Conservation (phyloP, 2,329 filamentous ascomycete genomes). For the Sarocladium strictum region DNA sequence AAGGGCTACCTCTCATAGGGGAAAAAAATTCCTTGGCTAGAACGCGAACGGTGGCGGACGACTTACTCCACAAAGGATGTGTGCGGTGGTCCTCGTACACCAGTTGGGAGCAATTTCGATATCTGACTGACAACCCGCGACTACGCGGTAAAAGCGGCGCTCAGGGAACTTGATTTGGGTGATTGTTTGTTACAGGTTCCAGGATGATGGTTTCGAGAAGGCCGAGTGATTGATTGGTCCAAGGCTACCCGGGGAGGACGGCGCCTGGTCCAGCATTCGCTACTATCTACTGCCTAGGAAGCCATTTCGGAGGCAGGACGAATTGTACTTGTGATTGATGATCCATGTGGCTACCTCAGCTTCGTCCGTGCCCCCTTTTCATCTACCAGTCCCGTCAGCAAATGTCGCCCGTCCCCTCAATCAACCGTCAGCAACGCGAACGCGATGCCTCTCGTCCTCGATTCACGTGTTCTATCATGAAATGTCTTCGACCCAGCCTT, state of each 20-base stretch:
- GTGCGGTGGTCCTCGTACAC: not conserved
- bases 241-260: not conserved
- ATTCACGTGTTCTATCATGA: not conserved
- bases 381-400: not conserved
- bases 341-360: not conserved
- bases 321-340: conserved; percentile 3
- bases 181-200: conserved; percentile 8
- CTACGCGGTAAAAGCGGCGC: conserved; percentile 5
- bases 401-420: too few species aligned
- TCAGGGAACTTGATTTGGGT: conserved; percentile 5
- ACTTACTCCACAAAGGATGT: not conserved
- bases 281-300: not conserved
- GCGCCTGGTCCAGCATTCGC: conserved; percentile 3
- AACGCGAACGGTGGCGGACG: conserved; percentile 1
- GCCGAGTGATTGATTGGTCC: conserved; percentile 3
- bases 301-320: not conserved
- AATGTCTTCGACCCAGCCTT: not conserved
- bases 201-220: not conserved
- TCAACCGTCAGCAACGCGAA: too few species aligned
- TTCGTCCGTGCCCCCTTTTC: not conserved
- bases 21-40: conserved; percentile 10
- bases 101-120: conserved; percentile 1
- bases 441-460: not conserved
- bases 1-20: conserved; percentile 57
- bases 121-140: conserved; percentile 7